Evolutionary conservation across 441 rosid species (phyloP).

Genomic region (Arabidopsis hybrid): DNA sequence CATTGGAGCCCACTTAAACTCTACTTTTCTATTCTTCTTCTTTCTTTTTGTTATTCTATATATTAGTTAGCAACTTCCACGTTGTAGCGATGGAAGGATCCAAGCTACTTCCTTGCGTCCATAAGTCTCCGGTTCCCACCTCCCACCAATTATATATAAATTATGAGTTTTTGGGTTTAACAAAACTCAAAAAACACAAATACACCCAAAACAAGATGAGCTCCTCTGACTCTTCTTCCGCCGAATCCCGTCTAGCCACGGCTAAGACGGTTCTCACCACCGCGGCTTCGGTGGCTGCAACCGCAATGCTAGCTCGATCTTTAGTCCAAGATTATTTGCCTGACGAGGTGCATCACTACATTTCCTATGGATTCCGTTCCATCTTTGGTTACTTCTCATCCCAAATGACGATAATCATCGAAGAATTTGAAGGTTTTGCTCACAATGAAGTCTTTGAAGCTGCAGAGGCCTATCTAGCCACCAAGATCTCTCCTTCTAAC

Average conservation of each 20-base stretch:
- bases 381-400: conserved; percentile 57
- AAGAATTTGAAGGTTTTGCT: conserved; percentile 64
- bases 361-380: conserved; percentile 44
- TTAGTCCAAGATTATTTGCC: conserved; percentile 60
- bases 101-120: conserved; percentile 33
- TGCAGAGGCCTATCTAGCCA: conserved; percentile 58
- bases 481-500: conserved; percentile 53
- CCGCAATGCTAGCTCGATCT: conserved; percentile 65
- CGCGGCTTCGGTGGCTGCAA: conserved; percentile 66
- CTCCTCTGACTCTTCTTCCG: conserved; percentile 32
- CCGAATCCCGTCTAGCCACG: conserved; percentile 54
- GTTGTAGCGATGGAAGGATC: conserved; percentile 20
- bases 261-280: conserved; percentile 59
- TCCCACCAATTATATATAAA: conserved; percentile 16
- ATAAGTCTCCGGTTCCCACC: conserved; percentile 15
- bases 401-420: conserved; percentile 60
- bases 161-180: conserved; percentile 9
- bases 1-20: background rate
- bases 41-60: background rate
- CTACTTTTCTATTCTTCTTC: too few species aligned
- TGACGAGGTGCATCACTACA: conserved; percentile 48
- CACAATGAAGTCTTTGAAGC: conserved; percentile 64
- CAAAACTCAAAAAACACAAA: conserved; percentile 25
- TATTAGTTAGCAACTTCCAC: background rate
- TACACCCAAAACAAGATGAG: conserved; percentile 16